Evolutionary conservation across 768 basidiomycete species (phyloP).

Genomic region (Suillus cothurnatus): DNA sequence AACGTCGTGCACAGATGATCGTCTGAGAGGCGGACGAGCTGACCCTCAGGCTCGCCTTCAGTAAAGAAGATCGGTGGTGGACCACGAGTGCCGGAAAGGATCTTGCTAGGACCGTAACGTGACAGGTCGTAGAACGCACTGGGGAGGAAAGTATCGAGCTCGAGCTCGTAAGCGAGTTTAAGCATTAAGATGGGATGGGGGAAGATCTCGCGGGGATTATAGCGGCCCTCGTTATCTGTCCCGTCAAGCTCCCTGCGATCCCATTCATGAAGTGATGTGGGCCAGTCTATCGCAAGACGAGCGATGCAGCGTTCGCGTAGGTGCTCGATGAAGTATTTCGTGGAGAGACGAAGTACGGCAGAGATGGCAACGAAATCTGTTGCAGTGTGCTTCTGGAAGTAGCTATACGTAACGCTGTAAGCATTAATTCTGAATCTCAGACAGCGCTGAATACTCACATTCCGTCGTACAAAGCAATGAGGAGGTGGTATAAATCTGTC

Average conservation of each 20-base stretch:
- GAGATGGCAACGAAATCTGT: conserved; percentile 62
- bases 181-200: conserved; percentile 74
- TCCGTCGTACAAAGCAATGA: conserved; percentile 75
- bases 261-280: conserved; percentile 66
- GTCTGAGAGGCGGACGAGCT: conserved; percentile 36
- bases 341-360: conserved; percentile 68
- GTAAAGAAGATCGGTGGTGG: conserved; percentile 34
- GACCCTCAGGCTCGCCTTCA: conserved; percentile 9
- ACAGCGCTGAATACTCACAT: conserved; percentile 50
- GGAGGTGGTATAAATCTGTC: conserved; percentile 65
- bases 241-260: conserved; percentile 63
- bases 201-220: conserved; percentile 58
- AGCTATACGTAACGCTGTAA: conserved; percentile 38
- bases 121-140: conserved; percentile 76
- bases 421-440: conserved; percentile 2
- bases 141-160: conserved; percentile 58
- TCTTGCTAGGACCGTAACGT: conserved; percentile 72
- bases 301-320: conserved; percentile 62
- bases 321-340: conserved; percentile 75
- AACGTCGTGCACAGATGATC: conserved; percentile 48
- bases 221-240: conserved; percentile 51
- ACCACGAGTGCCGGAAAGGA: conserved; percentile 52
- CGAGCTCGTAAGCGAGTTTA: conserved; percentile 67
- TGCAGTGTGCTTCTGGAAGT: conserved; percentile 51
- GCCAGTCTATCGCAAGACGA: conserved; percentile 67